These are phyloP conservation scores for Colletotrichum tamarilloi DNA, from an alignment of 2,329 filamentous ascomycete genomes.

Conservation along the genomic window DNA sequence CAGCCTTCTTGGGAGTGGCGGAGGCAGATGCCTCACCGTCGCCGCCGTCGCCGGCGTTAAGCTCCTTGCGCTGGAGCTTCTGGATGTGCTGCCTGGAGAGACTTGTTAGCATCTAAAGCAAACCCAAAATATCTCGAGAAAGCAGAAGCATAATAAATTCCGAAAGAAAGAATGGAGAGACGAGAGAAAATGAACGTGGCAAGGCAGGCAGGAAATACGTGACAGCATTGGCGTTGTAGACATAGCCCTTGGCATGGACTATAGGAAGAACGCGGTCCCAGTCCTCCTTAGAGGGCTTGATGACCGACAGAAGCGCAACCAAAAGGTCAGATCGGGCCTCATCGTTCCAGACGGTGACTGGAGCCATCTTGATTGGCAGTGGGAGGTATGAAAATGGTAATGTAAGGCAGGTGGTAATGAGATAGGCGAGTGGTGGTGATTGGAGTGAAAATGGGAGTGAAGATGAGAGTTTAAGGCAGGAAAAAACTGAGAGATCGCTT, in stretches of 20 bases:
- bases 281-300: constrained; percentile 47
- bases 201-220: constrained; percentile 44
- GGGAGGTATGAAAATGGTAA: not conserved
- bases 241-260: constrained; percentile 49
- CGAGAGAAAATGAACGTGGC: not conserved
- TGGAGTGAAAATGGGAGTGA: too few species aligned
- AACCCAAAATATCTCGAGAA: too few species aligned
- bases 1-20: not conserved
- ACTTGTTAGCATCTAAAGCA: constrained; percentile 24
- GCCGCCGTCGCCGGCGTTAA: constrained; percentile 39
- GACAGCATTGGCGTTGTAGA: constrained; percentile 52
- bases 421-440: not conserved
- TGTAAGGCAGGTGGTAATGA: not conserved
- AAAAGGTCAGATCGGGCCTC: constrained; percentile 53
- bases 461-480: constrained; percentile 1
- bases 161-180: not conserved
- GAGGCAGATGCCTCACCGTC: constrained; percentile 16
- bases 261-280: constrained; percentile 46
- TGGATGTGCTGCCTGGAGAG: constrained; percentile 56
- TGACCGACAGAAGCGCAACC: constrained; percentile 47
- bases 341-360: constrained; percentile 45
- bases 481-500: not conserved
- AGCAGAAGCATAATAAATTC: not conserved
- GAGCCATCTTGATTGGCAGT: constrained; percentile 34
- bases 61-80: constrained; percentile 52